Percentiles rank a stretch among this genome's conserved stretches.
Evolutionary conservation across 2,329 filamentous ascomycete species (phyloP).

Genomic region (Calonectria ilicicola): DNA sequence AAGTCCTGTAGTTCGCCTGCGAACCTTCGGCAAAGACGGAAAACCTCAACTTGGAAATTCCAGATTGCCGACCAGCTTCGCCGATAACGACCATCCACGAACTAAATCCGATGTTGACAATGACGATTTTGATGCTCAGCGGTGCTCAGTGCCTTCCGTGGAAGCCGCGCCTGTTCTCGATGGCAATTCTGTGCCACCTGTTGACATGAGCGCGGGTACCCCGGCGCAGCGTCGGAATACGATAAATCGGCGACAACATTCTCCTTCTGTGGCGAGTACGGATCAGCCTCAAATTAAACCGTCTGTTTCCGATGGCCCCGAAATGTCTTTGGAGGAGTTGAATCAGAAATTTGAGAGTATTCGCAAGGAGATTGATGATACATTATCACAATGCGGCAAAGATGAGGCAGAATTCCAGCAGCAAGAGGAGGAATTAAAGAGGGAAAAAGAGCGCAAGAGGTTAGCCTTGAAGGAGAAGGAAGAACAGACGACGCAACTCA

Average conservation of each 20-base stretch:
- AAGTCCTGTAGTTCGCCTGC: constrained; percentile 85
- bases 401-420: constrained; percentile 79
- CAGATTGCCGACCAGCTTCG: constrained; percentile 67
- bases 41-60: constrained; percentile 70
- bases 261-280: constrained; percentile 74
- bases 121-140: constrained; percentile 60
- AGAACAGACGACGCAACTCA: constrained; percentile 86
- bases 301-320: constrained; percentile 64
- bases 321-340: constrained; percentile 79
- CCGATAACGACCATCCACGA: constrained; percentile 62
- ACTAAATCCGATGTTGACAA: constrained; percentile 55
- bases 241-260: constrained; percentile 79
- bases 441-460: constrained; percentile 83
- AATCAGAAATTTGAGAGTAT: constrained; percentile 85
- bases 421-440: constrained; percentile 75
- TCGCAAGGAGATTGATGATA: constrained; percentile 85
- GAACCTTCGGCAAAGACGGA: constrained; percentile 77
- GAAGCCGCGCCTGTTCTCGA: constrained; percentile 74
- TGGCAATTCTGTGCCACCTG: constrained; percentile 68
- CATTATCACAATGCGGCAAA: constrained; percentile 75
- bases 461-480: constrained; percentile 89
- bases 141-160: constrained; percentile 64
- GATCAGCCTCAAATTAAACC: constrained; percentile 62
- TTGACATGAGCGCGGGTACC: constrained; percentile 69
- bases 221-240: constrained; percentile 61